Base-by-base conservation (phyloP, 306 rosid species). In the Cicer arietinum region DNA sequence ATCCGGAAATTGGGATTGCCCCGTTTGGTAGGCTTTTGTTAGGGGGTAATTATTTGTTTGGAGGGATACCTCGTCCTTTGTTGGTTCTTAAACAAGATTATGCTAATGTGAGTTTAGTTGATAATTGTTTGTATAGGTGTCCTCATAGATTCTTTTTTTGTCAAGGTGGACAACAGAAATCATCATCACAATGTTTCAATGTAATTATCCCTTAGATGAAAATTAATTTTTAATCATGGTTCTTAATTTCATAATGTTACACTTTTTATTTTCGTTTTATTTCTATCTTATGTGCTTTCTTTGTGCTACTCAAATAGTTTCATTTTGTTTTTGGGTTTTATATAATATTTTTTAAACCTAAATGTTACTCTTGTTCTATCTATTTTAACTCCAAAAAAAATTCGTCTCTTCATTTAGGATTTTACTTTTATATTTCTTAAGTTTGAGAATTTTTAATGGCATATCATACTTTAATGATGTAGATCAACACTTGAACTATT, bases 61-160 rank as follows among this genome's bases (percentile, higher is more conserved):
- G 98, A 57, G 85, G 86, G 9, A 80, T 91, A 13, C 98, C 98
- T 2, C 79, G 84, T 22, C 91, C 88, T 2, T 47, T 91, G 2
- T 50, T 86, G 61, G 5, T 12, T 5, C 86, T 94, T 9, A 80
- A 89, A 74, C 88, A 85, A 0, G 91, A 88, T 42, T 87, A 88
- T n/a, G 93, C 87, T 1, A 89, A 83, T n/a, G 90, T 91, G 12
- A 79, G 83, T 7, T 75, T 94, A 7, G 90, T 77, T 6, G 87
- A 82, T 35, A 94, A 91, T 69, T 90, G 98, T 75, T 74, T 89
- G 73, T 85, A 76, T 69, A 81, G 91, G 40, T 94, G 98, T 59
- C 97, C 97, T 0, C 70, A 42, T n/a, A 52, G 22, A 22, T 90
- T 91, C 84, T 91, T 90, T 69, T 88, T 94, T 52, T 94, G 97